Evolutionary conservation across 2,329 filamentous ascomycete genomes (phyloP).

Genomic region (Colletotrichum gigasporum): DNA sequence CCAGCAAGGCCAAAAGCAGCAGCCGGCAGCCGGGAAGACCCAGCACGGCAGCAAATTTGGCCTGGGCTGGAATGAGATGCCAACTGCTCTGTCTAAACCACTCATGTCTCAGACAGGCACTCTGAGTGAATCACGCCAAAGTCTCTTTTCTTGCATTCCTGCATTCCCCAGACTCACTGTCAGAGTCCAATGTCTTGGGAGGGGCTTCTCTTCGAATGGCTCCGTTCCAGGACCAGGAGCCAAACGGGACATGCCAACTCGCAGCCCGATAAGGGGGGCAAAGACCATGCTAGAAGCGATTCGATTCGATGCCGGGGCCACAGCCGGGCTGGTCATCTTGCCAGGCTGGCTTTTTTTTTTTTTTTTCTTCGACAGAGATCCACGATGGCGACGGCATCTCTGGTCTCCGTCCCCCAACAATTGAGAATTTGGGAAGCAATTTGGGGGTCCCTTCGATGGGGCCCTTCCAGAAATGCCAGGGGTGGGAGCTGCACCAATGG

Average conservation of each 20-base stretch:
- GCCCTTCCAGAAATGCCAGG: conserved; percentile 31
- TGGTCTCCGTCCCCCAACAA: conserved; percentile 28
- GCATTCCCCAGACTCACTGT: too few relatives aligned
- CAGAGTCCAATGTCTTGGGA: conserved; percentile 2
- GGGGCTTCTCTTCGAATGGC: background rate
- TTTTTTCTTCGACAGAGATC: background rate
- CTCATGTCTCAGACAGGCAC: conserved; percentile 14
- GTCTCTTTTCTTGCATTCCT: background rate
- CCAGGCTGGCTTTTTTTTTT: background rate
- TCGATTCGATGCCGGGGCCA: background rate
- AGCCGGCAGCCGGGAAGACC: background rate
- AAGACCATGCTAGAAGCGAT: background rate
- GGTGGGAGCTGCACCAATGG: conserved; percentile 10
- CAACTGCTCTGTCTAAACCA: conserved; percentile 17
- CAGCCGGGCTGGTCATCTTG: background rate
- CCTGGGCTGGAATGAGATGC: background rate
- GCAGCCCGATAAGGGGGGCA: conserved; percentile 11
- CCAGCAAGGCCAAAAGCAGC: background rate
- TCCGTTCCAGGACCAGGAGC: background rate
- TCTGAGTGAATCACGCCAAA: conserved; percentile 18
- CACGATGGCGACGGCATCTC: conserved; percentile 17
- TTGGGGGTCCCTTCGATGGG: conserved; percentile 29
- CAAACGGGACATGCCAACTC: background rate
- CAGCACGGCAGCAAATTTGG: background rate
- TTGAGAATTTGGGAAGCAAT: conserved; percentile 23